phyloP scores from a whole-genome alignment of 805 yeast genomes.

The Ogataea sp. region DNA sequence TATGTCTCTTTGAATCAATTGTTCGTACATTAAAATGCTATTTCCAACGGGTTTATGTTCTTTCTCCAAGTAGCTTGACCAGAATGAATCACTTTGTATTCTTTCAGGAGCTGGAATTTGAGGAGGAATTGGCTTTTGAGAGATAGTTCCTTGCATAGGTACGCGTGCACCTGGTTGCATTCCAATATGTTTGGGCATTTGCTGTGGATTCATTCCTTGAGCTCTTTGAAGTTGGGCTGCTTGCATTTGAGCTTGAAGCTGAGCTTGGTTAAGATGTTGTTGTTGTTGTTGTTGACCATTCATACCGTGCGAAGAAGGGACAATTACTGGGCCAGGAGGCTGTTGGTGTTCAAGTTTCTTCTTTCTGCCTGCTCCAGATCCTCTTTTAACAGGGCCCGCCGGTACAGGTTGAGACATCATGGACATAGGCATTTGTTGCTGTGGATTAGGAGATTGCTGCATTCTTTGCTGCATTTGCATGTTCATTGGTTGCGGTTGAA shows the following conservation, averaged over 20 bases:
- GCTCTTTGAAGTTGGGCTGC: constrained; percentile 30
- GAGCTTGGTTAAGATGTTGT: constrained; percentile 4
- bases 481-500: background rate
- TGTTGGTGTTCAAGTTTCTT: background rate
- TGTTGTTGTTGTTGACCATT: constrained; percentile 5
- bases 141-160: too few relatives aligned
- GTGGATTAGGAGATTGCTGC: background rate
- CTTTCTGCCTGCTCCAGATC: too few relatives aligned
- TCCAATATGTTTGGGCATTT: constrained; percentile 14
- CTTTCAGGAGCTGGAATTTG: constrained; percentile 25
- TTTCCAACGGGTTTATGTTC: constrained; percentile 26
- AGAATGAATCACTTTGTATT: constrained; percentile 28
- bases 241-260: constrained; percentile 27
- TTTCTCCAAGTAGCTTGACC: constrained; percentile 42
- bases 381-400: too few relatives aligned
- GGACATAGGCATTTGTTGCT: background rate
- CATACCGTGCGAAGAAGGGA: background rate
- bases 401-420: background rate
- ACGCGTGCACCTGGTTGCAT: constrained; percentile 1
- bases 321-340: background rate
- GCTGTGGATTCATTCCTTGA: constrained; percentile 17
- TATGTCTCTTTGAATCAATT: constrained; percentile 36
- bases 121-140: too few relatives aligned
- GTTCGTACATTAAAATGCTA: constrained; percentile 53
- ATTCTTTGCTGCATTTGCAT: background rate